Evolutionary conservation across 2,329 filamentous ascomycete genomes (phyloP).

Genomic region (Colletotrichum scovillei): DNA sequence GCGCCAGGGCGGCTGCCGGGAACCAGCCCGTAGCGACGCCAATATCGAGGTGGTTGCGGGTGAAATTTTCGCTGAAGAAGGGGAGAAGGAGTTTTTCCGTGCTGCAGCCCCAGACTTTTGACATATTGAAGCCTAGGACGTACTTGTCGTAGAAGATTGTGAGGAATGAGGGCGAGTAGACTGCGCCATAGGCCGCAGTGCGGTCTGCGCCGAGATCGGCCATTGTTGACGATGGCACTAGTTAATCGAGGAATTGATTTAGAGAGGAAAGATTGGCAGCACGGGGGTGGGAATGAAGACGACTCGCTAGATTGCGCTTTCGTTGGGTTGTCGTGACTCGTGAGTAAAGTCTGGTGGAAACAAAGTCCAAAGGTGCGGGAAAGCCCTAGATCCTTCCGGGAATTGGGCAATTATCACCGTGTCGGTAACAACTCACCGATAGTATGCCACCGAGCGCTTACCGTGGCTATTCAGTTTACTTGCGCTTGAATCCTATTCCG

Average conservation of each 20-base stretch:
- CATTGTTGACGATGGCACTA: background rate
- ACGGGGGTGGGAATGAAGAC: background rate
- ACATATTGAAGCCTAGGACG: conserved; percentile 49
- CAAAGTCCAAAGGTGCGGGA: background rate
- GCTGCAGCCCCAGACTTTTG: conserved; percentile 50
- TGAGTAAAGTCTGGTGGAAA: background rate
- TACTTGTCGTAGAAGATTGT: conserved; percentile 44
- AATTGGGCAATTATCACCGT: background rate
- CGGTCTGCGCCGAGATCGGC: conserved; percentile 8
- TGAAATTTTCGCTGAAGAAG: conserved; percentile 48
- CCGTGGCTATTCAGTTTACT: too few relatives aligned
- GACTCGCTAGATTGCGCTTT: background rate
- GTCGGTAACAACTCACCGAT: background rate
- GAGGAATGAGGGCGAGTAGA: conserved; percentile 30
- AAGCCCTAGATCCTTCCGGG: background rate
- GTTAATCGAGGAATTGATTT: background rate
- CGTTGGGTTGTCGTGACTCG: background rate
- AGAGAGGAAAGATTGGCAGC: background rate
- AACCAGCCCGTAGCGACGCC: conserved; percentile 55
- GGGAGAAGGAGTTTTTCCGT: conserved; percentile 44
- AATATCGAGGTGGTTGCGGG: conserved; percentile 50
- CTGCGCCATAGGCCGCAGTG: conserved; percentile 18
- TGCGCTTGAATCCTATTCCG: background rate
- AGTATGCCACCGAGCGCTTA: background rate
- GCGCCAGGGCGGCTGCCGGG: conserved; percentile 42